These are phyloP conservation scores for Nepenthes alata DNA, from an alignment of 179 eudicot species.

Conservation along the genomic window DNA sequence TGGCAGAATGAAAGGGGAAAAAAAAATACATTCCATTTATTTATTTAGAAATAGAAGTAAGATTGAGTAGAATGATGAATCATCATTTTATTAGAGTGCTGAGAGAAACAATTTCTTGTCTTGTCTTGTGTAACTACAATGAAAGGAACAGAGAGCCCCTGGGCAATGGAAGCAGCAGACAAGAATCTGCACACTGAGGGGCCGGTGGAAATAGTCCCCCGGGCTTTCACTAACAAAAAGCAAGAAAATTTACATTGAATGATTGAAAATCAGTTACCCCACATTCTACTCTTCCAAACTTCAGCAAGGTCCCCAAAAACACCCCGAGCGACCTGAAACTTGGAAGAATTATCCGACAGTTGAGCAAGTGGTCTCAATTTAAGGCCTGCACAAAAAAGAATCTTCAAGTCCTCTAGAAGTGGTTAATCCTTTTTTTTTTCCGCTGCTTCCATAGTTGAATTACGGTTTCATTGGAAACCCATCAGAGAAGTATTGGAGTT, in stretches of 20 bases:
- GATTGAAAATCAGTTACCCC: not conserved
- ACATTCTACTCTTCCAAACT: not conserved
- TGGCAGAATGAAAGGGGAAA: no score
- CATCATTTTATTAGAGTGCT: no score
- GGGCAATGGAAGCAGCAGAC: not conserved
- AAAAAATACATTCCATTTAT: no score
- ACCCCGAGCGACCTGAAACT: constrained; percentile 1
- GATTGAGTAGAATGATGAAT: no score
- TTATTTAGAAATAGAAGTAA: no score
- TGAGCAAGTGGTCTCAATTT: constrained; percentile 35
- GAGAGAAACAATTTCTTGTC: no score
- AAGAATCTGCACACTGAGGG: not conserved
- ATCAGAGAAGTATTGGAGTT: constrained; percentile 9
- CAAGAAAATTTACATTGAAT: not conserved
- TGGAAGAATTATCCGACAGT: constrained; percentile 9
- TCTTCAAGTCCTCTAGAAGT: constrained; percentile 9
- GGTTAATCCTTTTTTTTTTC: constrained; percentile 25
- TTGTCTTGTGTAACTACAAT: not conserved
- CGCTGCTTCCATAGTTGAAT: constrained; percentile 28
- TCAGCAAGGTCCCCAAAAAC: constrained; percentile 2
- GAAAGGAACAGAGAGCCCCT: not conserved
- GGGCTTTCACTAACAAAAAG: not conserved
- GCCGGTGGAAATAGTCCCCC: not conserved
- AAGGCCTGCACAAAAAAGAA: constrained; percentile 72
- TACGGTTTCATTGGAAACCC: constrained; percentile 40